A percentile compares a stretch with the other conserved stretches of the same genome.
phyloP scores from a whole-genome alignment of 305 asterid genomes.

The Solanum hybrid region DNA sequence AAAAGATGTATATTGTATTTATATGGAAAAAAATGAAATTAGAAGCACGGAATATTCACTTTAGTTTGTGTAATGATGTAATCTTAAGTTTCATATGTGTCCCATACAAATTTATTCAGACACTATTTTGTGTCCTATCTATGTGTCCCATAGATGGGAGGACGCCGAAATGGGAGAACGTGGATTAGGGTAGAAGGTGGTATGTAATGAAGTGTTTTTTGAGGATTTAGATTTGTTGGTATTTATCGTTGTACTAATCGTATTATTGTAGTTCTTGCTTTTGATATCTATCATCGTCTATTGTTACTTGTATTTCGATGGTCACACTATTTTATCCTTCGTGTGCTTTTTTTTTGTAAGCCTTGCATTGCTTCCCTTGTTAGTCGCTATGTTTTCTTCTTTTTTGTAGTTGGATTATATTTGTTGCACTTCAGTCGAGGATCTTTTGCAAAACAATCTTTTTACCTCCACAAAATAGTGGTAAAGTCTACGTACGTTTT shows the following conservation, averaged over 20 bases:
- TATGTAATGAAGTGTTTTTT: too few species aligned
- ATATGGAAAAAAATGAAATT: not conserved
- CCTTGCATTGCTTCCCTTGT: not conserved
- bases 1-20: not conserved
- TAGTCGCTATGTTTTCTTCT: not conserved
- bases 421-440: not conserved
- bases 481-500: too few species aligned
- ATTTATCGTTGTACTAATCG: too few species aligned
- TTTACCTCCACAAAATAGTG: not conserved
- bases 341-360: not conserved
- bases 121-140: not conserved
- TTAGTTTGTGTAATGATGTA: not conserved
- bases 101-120: not conserved
- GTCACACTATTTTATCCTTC: too few species aligned
- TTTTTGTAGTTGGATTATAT: not conserved
- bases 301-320: too few species aligned
- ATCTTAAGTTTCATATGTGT: not conserved
- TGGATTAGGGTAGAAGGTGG: not conserved
- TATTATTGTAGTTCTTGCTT: too few species aligned
- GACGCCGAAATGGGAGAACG: not conserved
- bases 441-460: not conserved
- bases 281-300: too few species aligned
- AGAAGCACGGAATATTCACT: not conserved
- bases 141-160: not conserved
- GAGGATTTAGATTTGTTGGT: too few species aligned